Evolutionary conservation across 2,329 filamentous ascomycete species (phyloP), one percentile per base, ranked within the genome.

Genomic region (Didymella arachidicola): DNA sequence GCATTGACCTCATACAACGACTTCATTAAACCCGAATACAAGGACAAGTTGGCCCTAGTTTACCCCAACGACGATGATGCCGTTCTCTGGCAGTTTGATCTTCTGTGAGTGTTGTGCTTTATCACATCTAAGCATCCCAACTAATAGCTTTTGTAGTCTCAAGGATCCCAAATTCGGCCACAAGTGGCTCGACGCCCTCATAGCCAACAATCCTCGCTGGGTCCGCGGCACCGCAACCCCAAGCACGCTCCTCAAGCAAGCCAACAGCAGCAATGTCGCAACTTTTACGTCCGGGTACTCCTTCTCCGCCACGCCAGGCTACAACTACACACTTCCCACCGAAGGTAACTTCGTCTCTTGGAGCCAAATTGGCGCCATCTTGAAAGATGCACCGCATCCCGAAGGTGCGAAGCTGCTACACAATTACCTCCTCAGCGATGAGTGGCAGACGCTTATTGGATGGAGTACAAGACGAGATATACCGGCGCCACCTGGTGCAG

Each of bases 21-120:
- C 58, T 80, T 78, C 53, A 68, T 82, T 2, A 74, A 78, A 7
- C 82, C 83, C 0, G 79, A 82, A 56, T 83, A 80, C 72, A 86
- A 86, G 71, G 72, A 81, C 59, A 85, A 83, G 68, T 72, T 86
- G 4, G 80, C 81, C 2, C 67, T 86, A 11, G 85, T 83, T 0
- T 86, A 86, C 55, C 84, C 84, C 10, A 84, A 86, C 58, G 84
- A 86, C 39, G 84, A 86, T 41, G 84, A 86, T 53, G 84, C 84
- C 0, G 79, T 86, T 2, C 72, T 84, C 0, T 85, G 77, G 41
- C 79, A 80, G 3, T 84, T 82, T 41, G 75, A 83, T 39, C 71
- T 83, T 1, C 79, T 85, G 71, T 71, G 61, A 53, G 68, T 14
- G 2, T 4, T 12, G 12, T 34, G 14, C 32, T n/a, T 14, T 34